Evolutionary conservation across 2,329 filamentous ascomycete genomes (phyloP).

Genomic region (Hirsutella thompsonii): DNA sequence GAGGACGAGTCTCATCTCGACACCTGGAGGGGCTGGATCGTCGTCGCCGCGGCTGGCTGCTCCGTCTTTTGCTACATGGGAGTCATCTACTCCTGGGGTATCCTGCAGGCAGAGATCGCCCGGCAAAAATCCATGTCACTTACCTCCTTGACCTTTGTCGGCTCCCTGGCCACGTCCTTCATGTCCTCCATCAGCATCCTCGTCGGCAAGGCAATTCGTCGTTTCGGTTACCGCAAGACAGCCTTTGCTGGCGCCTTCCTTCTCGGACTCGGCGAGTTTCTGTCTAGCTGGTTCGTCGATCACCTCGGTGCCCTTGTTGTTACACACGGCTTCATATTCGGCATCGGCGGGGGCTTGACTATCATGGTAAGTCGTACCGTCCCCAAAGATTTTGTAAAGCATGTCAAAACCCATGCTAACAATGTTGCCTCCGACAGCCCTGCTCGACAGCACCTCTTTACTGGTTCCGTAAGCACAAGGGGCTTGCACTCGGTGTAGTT

Average conservation of each 20-base stretch:
- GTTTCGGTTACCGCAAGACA: constrained; percentile 10
- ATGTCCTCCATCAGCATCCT: constrained; percentile 14
- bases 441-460: constrained; percentile 13
- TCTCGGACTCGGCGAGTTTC: constrained; percentile 13
- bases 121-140: constrained; percentile 9
- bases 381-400: too few species aligned
- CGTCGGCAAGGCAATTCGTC: constrained; percentile 10
- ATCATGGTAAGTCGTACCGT: constrained; percentile 13
- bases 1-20: constrained; percentile 5
- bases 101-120: constrained; percentile 13
- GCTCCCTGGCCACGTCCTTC: constrained; percentile 14
- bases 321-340: constrained; percentile 14
- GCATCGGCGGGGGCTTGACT: constrained; percentile 13
- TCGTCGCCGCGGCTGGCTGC: constrained; percentile 11
- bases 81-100: constrained; percentile 15
- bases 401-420: too few species aligned
- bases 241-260: constrained; percentile 11
- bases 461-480: constrained; percentile 13
- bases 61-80: constrained; percentile 16
- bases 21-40: constrained; percentile 11
- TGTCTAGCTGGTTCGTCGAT: constrained; percentile 12
- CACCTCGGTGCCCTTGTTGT: constrained; percentile 12
- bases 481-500: constrained; percentile 15
- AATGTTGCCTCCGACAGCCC: constrained; percentile 6
- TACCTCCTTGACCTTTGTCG: constrained; percentile 14